Evolutionary conservation across 2,329 filamentous ascomycete species (phyloP), one percentile per base, ranked within the genome.

Genomic region (Teratosphaeria pseudoeucalypti): DNA sequence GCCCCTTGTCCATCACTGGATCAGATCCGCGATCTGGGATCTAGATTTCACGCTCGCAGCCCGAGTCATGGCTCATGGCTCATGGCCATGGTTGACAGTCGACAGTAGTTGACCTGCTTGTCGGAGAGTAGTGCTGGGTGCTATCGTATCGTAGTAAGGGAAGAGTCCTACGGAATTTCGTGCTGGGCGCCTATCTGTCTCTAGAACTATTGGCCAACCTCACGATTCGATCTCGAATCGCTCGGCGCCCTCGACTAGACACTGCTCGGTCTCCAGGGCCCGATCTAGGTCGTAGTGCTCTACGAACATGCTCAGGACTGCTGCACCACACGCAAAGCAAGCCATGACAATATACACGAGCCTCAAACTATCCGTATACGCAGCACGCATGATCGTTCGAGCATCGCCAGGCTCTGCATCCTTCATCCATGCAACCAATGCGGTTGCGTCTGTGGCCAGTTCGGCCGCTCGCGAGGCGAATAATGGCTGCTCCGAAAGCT

Each of bases 231-330:
- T n/a, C 7, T n/a, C 43, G 10, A n/a, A 10, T n/a, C 10, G 43
- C 16, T 4, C 26, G 12, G 43, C 52, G 19, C 16, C 53, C 23
- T 49, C 57, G 34, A 39, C 32, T 9, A 58, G 52, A n/a, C n/a
- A 55, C 52, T 59, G 58, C 39, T 59, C 54, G 9, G 58, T 59
- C 39, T 59, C 58, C 29, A 59, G 37, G 23, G 53, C 29, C 27
- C 49, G 16, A 43, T 59, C 47, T 14, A 59, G 12, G 27, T 56
- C 32, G 34, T 56, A 59, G 29, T 59, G 58, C 58, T 56, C n/a
- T n/a, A 59, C 52, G 43, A 59, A 59, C 34, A 52, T 9, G 52
- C 58, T 59, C 39, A 29, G 2, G 9, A 59, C 19, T 27, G 54
- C 54, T 16, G 58, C 58, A 27, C 52, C 54, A 39, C 53, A 16